Percentiles rank a stretch among this genome's conserved stretches.
These are phyloP conservation scores for Puccinia sorghi DNA, from an alignment of 1,284 basidiomycete genomes.

Conservation along the genomic window DNA sequence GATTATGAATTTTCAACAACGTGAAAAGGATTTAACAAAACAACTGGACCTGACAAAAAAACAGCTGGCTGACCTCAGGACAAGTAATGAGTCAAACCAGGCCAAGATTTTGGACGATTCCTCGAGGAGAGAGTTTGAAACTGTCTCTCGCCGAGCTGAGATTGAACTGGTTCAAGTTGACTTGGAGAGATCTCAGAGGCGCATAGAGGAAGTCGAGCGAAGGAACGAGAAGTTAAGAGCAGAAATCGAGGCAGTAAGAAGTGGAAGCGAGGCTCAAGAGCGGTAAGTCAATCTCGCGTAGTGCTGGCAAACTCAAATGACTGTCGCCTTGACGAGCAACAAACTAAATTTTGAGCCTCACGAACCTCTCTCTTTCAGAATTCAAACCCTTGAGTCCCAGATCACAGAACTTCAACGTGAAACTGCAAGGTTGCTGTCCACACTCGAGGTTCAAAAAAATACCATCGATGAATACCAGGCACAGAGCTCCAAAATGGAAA, in stretches of 20 bases:
- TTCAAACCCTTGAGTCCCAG: conserved; percentile 71
- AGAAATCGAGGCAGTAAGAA: conserved; percentile 84
- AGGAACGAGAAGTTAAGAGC: conserved; percentile 89
- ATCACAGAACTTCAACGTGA: conserved; percentile 73
- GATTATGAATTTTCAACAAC: conserved; percentile 88
- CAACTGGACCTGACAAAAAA: conserved; percentile 80
- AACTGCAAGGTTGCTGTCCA: conserved; percentile 68
- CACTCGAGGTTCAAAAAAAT: conserved; percentile 71
- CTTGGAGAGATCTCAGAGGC: conserved; percentile 84
- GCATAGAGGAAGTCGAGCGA: conserved; percentile 85
- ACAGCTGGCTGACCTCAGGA: conserved; percentile 83
- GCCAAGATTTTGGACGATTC: conserved; percentile 80
- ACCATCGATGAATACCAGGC: conserved; percentile 64
- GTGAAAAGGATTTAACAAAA: conserved; percentile 84
- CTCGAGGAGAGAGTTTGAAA: conserved; percentile 77
- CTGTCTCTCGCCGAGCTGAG: conserved; percentile 80
- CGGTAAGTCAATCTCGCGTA: conserved; percentile 62
- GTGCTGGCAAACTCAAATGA: not conserved
- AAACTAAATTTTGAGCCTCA: too few species aligned
- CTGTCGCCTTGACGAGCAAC: conserved; percentile 21
- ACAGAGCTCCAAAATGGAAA: conserved; percentile 64
- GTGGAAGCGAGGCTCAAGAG: conserved; percentile 73
- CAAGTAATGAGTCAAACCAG: conserved; percentile 85
- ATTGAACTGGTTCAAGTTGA: conserved; percentile 90
- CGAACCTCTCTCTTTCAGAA: conserved; percentile 60